phyloP scores from a whole-genome alignment of 306 rosid genomes.

The Citrullus mucosospermus region DNA sequence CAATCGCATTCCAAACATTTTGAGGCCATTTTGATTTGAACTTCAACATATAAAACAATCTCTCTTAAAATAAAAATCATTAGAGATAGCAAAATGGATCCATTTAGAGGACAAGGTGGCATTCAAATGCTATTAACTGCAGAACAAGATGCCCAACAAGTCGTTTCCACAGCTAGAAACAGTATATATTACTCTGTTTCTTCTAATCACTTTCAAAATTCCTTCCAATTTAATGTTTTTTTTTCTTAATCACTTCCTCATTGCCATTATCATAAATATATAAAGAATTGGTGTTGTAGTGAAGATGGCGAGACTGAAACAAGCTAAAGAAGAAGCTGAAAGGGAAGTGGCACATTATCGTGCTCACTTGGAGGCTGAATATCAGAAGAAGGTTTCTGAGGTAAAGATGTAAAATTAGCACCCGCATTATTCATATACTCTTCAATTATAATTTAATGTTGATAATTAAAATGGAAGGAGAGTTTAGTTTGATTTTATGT shows the following conservation, averaged over 20 bases:
- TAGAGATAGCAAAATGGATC: constrained; percentile 32
- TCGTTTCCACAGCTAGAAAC: constrained; percentile 58
- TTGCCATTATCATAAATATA: neutral
- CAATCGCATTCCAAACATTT: neutral
- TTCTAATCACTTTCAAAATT: neutral
- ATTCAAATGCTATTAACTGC: constrained; percentile 75
- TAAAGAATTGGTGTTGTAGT: neutral
- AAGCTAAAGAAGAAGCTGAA: neutral
- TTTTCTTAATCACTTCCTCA: neutral
- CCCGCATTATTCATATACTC: too few relatives aligned
- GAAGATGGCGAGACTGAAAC: neutral
- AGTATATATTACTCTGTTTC: neutral
- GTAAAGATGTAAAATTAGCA: constrained; percentile 9
- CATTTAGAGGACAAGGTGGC: constrained; percentile 74
- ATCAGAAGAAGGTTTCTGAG: constrained; percentile 48
- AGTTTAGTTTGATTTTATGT: neutral
- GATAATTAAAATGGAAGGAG: neutral
- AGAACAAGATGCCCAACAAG: constrained; percentile 78
- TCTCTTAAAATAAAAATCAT: neutral
- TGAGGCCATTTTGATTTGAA: neutral
- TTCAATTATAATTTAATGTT: too few relatives aligned
- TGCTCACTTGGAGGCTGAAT: neutral
- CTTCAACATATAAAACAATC: neutral
- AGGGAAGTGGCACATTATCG: neutral
- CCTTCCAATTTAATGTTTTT: neutral